Percentiles rank a stretch among this genome's conserved stretches.
phyloP scores from a whole-genome alignment of 805 yeast species.

The Myxozyma sirexii region DNA sequence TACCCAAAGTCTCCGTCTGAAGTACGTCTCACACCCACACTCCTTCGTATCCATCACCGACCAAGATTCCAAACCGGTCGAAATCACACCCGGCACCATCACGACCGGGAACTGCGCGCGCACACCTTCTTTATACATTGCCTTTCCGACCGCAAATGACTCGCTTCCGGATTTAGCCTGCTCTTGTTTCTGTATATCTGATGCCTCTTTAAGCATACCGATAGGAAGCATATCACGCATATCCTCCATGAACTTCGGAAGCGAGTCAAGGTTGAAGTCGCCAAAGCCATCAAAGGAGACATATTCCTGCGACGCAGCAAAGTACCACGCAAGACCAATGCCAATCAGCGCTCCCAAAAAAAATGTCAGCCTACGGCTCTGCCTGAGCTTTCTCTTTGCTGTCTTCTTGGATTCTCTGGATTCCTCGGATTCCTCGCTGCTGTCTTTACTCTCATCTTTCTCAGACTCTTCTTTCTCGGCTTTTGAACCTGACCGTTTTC shows the following conservation, averaged over 20 bases:
- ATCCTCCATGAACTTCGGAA: slow-evolving; percentile 64
- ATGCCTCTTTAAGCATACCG: slow-evolving; percentile 60
- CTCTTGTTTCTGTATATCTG: slow-evolving; percentile 53
- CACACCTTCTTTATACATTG: slow-evolving; percentile 56
- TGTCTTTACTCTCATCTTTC: neutral
- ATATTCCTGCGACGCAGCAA: slow-evolving; percentile 53
- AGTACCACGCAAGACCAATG: slow-evolving; percentile 61
- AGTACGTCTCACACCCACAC: slow-evolving; percentile 82
- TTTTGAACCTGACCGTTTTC: neutral
- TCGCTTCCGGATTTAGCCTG: slow-evolving; percentile 54
- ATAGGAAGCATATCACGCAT: slow-evolving; percentile 77
- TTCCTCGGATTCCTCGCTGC: neutral
- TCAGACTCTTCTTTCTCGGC: neutral
- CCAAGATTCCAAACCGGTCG: slow-evolving; percentile 96
- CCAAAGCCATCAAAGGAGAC: slow-evolving; percentile 55
- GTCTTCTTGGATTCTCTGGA: neutral
- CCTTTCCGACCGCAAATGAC: slow-evolving; percentile 84
- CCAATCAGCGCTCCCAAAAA: slow-evolving; percentile 72
- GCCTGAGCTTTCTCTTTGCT: neutral
- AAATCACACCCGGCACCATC: slow-evolving; percentile 91
- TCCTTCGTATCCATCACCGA: slow-evolving; percentile 71
- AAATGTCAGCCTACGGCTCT: slow-evolving; percentile 28
- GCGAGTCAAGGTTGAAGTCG: slow-evolving; percentile 56
- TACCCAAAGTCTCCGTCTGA: slow-evolving; percentile 85
- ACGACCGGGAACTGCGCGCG: slow-evolving; percentile 74